Evolutionary conservation across 148 eudicot species (phyloP), one percentile per base, ranked within the genome.

Genomic region (Diospyros kaki): DNA sequence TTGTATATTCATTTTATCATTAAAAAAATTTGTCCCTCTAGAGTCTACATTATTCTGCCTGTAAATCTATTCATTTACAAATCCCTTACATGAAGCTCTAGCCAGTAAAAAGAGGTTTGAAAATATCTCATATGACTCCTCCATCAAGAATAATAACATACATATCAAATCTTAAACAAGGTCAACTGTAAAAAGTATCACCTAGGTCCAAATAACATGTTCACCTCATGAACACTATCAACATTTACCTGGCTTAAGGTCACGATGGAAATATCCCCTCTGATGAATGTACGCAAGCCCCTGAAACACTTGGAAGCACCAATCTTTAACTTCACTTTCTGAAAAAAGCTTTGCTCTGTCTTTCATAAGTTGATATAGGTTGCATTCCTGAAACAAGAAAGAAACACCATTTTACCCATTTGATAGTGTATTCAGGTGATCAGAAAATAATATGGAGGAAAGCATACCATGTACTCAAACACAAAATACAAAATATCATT

Each of bases 231-330:
- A 11, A 40, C 55, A 66, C 43, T 9, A 75, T 54, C 52, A 42
- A 59, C 48, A 72, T 40, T 68, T 69, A 91, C 97, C 97, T 88
- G 97, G 98, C 75, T 94, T 94, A 28, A 94, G 93, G 80, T 95
- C 98, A 54, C 97, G 96, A 77, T 95, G 98, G 68, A 95, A 92
- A 86, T 92, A 95, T 54, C 97, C 98, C 71, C 90, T 93, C 77
- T 92, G 91, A 75, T 95, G 98, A 87, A 95, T 89, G 87, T 90
- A 92, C 62, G 92, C 91, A 82, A 92, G 97, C 68, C 96, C 98
- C 80, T 95, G 97, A 86, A 95, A 95, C 58, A 95, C 96, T 88
- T 95, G 96, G 85, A 85, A 90, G 83, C 89, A 95, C 94, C 97
- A 95, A 75, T 84, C 89, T 83, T 89, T 88, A n/a, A 95, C 87